Evolutionary conservation across 2,329 filamentous ascomycete species (phyloP), one percentile per base, ranked within the genome.

Genomic region (Fusarium robinianum): DNA sequence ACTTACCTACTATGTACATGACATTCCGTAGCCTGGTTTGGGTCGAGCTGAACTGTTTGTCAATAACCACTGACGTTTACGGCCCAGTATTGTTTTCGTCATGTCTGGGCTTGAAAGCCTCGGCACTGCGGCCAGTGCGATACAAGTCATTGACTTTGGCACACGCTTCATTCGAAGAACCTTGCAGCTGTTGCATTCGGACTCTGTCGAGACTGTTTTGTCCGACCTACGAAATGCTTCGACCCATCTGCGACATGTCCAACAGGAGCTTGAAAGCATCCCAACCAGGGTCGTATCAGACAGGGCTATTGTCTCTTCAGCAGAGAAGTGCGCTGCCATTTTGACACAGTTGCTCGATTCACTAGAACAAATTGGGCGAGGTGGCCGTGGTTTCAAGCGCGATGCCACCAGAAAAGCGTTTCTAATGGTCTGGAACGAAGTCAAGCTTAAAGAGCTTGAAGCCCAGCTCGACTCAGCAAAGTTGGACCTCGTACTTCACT

Each of bases 81-180:
- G 47, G 43, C 47, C 47, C 42, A 51, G 30, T 15, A 35, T n/a
- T 3, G 18, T 44, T 27, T 9, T 27, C 4, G 12, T 4, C n/a
- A 49, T 49, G 46, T 44, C 46, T 0, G 37, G 49, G 8, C 15
- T 49, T 5, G 45, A 37, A 29, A 32, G 26, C 5, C 19, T 50
- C 1, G 32, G 45, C 5, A 24, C 24, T 6, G 39, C 45, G 27
- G 45, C 38, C 1, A 44, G 45, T 2, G 12, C 39, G 0, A 12
- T 51, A 7, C 46, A 50, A 9, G 24, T 51, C 3, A 16, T 51
- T 2, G 48, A 51, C 21, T 50, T 50, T 6, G 46, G 46, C 3
- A 46, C 12, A 4, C 40, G 35, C 3, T 51, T 51, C n/a, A 6
- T 41, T 11, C 26, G 14, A 5, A 51, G 40, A 1, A 11, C 42